Conservation (phyloP, 2,329 filamentous ascomycete species). For the Phyllosticta citribraziliensis region DNA sequence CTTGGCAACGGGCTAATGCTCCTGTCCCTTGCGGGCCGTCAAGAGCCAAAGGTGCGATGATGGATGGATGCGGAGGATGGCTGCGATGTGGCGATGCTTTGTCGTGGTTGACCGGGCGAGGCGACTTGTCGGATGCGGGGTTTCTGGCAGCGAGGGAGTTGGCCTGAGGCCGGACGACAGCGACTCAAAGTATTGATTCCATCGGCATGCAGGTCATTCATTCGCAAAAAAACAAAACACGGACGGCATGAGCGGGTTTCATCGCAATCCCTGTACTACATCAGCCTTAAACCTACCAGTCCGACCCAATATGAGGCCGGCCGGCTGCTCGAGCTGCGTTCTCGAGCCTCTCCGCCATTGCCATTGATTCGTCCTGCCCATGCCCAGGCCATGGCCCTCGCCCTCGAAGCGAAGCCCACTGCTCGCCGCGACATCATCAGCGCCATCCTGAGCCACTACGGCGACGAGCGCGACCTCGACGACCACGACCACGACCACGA, state of each 20-base stretch:
- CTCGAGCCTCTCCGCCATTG: neutral
- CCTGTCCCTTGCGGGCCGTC: neutral
- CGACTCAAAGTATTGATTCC: neutral
- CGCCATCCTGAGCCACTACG: conserved; percentile 29
- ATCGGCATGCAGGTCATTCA: conserved; percentile 15
- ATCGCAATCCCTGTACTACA: conserved; percentile 18
- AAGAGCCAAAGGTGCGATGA: neutral
- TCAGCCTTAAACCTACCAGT: conserved; percentile 22
- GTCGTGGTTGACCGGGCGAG: no score
- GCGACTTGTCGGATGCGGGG: neutral
- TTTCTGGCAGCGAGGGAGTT: no score
- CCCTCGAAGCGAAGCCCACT: conserved; percentile 16
- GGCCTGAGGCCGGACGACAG: neutral
- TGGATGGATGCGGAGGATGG: neutral
- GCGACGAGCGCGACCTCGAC: conserved; percentile 7
- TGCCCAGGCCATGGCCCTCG: conserved; percentile 15
- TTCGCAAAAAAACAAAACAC: conserved; percentile 22
- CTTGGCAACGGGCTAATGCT: neutral
- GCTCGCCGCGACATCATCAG: conserved; percentile 29
- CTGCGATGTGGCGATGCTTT: no score
- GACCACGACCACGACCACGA: neutral
- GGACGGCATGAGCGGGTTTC: conserved; percentile 22
- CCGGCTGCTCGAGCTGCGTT: neutral
- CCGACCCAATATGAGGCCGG: neutral
- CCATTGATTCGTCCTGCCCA: neutral